Conservation (phyloP, 495 filamentous ascomycete genomes). For the Penicillium psychrofluorescens region DNA sequence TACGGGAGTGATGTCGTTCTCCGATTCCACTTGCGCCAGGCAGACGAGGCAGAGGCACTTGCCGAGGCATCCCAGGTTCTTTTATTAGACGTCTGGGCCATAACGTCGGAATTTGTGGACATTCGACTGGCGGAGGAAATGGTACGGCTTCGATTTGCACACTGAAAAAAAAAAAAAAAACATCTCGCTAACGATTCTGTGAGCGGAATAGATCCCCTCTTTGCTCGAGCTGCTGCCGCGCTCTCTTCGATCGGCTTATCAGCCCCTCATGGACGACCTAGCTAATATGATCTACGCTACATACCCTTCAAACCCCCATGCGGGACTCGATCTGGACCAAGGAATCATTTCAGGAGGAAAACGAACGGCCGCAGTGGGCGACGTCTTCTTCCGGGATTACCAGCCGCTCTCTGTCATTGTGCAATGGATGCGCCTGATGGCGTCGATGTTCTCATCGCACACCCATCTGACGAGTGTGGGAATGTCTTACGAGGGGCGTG, state of each 20-base stretch:
- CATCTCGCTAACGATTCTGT: slow-evolving; percentile 1
- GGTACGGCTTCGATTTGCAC: slow-evolving; percentile 37
- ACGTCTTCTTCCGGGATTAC: slow-evolving; percentile 84
- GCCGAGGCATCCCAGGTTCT: slow-evolving; percentile 67
- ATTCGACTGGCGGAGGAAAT: slow-evolving; percentile 72
- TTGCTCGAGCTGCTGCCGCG: slow-evolving; percentile 74
- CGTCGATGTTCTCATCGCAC: slow-evolving; percentile 79
- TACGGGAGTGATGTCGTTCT: slow-evolving; percentile 82
- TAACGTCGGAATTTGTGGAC: slow-evolving; percentile 77
- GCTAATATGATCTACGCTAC: slow-evolving; percentile 69
- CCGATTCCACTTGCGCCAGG: slow-evolving; percentile 70
- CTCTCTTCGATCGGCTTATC: slow-evolving; percentile 66
- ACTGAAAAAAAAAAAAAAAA: not conserved
- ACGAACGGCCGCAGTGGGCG: slow-evolving; percentile 30
- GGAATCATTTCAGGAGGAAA: slow-evolving; percentile 27
- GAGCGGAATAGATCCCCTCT: slow-evolving; percentile 52
- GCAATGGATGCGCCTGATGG: slow-evolving; percentile 84
- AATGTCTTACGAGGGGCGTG: slow-evolving; percentile 74
- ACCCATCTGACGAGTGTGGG: slow-evolving; percentile 70
- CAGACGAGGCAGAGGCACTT: slow-evolving; percentile 64
- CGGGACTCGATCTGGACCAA: slow-evolving; percentile 19
- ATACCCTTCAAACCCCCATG: slow-evolving; percentile 47
- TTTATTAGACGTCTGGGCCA: slow-evolving; percentile 86
- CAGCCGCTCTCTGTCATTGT: slow-evolving; percentile 71
- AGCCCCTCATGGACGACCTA: slow-evolving; percentile 73